Percentiles rank a stretch among this genome's conserved stretches.
These are phyloP conservation scores for Mycena galopus DNA, from an alignment of 768 basidiomycete genomes.

Conservation along the genomic window DNA sequence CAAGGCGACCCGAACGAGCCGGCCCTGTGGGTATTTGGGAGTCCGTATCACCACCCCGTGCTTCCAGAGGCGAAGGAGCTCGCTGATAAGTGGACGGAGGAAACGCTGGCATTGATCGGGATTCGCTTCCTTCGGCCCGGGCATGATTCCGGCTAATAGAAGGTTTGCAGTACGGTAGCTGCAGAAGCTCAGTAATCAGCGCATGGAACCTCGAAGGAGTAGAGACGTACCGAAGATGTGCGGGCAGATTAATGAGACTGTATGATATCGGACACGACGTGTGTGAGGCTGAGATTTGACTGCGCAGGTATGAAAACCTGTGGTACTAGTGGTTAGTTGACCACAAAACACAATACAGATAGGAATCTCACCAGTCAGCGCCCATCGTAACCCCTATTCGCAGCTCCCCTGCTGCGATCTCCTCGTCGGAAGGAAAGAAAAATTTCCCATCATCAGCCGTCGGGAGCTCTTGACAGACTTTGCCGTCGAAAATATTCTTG, in stretches of 20 bases:
- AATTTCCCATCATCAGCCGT: conserved; percentile 44
- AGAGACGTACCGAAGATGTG: conserved; percentile 38
- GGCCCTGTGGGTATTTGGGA: conserved; percentile 43
- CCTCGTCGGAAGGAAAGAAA: conserved; percentile 37
- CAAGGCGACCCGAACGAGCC: conserved; percentile 46
- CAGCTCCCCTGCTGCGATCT: conserved; percentile 41
- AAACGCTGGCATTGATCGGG: conserved; percentile 45
- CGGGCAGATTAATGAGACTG: conserved; percentile 46
- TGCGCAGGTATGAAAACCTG: conserved; percentile 53
- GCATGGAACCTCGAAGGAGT: no score
- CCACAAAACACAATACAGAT: no score
- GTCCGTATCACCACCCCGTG: conserved; percentile 41
- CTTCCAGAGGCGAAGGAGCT: conserved; percentile 41
- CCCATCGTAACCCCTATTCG: conserved; percentile 45
- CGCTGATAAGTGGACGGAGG: conserved; percentile 41
- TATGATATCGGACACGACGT: conserved; percentile 50
- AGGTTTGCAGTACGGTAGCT: conserved; percentile 45
- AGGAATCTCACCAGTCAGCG: conserved; percentile 46
- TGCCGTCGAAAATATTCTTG: conserved; percentile 39
- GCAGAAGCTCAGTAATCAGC: no score
- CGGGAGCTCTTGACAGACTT: conserved; percentile 38
- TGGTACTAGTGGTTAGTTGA: not conserved
- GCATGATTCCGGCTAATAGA: conserved; percentile 41
- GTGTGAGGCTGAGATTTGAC: conserved; percentile 51
- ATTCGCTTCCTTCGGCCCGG: conserved; percentile 45